Conservation (phyloP, 768 basidiomycete species). For the Leccinum boreale region DNA sequence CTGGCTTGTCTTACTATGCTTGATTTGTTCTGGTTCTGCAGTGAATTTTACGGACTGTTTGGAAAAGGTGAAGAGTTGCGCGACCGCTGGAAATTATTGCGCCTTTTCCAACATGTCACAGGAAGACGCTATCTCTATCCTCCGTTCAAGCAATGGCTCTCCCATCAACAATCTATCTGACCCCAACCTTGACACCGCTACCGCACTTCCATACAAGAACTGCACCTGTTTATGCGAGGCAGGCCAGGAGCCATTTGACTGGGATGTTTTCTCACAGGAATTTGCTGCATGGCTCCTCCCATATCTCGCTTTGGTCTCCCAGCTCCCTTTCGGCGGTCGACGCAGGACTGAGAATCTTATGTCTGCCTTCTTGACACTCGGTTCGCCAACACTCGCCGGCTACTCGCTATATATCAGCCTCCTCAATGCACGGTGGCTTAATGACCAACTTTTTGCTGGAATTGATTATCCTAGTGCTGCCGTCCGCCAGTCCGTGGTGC, state of each 20-base stretch:
- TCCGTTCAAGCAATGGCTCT: neutral
- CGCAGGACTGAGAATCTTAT: constrained; percentile 42
- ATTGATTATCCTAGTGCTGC: constrained; percentile 24
- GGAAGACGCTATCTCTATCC: neutral
- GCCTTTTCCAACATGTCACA: neutral
- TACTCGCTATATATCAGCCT: constrained; percentile 44
- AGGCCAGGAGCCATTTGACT: constrained; percentile 14
- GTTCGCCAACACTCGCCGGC: constrained; percentile 43
- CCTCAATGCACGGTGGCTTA: constrained; percentile 43
- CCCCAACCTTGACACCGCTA: neutral
- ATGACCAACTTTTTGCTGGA: constrained; percentile 28
- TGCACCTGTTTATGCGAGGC: constrained; percentile 9
- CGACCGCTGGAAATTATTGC: neutral
- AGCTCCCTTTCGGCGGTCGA: constrained; percentile 46
- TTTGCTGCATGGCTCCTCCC: constrained; percentile 47
- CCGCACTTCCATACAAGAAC: constrained; percentile 4
- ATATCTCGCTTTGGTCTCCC: constrained; percentile 46
- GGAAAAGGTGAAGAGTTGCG: neutral
- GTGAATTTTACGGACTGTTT: neutral
- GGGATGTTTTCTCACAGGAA: constrained; percentile 30
- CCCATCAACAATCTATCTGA: neutral
- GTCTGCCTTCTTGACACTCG: constrained; percentile 41
- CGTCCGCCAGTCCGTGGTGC: constrained; percentile 25
- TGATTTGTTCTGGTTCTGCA: neutral
- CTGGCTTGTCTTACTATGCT: neutral